These are phyloP conservation scores for Neurospora terricola DNA, from an alignment of 495 filamentous ascomycete species.

Conservation along the genomic window DNA sequence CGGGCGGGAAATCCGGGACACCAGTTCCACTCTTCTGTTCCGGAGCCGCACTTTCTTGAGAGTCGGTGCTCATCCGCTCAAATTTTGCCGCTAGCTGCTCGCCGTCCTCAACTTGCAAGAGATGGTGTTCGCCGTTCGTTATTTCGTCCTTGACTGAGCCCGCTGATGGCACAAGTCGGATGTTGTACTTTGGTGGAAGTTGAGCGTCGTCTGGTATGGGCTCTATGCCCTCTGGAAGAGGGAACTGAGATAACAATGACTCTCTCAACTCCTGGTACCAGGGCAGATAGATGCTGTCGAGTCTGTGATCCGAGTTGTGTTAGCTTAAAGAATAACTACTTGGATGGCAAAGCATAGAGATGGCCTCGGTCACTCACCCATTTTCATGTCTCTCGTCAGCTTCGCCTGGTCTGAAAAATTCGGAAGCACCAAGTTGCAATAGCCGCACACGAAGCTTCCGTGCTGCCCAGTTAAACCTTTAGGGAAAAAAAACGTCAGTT, in stretches of 20 bases:
- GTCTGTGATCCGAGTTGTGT: constrained; percentile 12
- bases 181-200: constrained; percentile 70
- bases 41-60: neutral
- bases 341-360: too few relatives aligned
- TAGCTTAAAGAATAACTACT: too few relatives aligned
- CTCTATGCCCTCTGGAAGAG: constrained; percentile 51
- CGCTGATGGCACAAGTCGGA: constrained; percentile 35
- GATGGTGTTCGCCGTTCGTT: neutral
- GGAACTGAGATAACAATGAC: constrained; percentile 54
- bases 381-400: constrained; percentile 89
- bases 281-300: constrained; percentile 72
- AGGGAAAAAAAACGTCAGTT: neutral
- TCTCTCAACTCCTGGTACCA: constrained; percentile 62
- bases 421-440: constrained; percentile 71
- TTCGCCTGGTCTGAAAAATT: constrained; percentile 69
- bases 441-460: constrained; percentile 81
- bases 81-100: neutral
- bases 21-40: neutral
- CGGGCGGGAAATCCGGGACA: constrained; percentile 20
- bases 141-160: neutral
- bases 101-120: neutral
- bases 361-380: constrained; percentile 48
- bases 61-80: neutral
- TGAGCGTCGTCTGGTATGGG: constrained; percentile 69
- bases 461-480: constrained; percentile 85